These are phyloP conservation scores for Harringtonia lauricola DNA, from an alignment of 2,329 filamentous ascomycete species.

Conservation along the genomic window DNA sequence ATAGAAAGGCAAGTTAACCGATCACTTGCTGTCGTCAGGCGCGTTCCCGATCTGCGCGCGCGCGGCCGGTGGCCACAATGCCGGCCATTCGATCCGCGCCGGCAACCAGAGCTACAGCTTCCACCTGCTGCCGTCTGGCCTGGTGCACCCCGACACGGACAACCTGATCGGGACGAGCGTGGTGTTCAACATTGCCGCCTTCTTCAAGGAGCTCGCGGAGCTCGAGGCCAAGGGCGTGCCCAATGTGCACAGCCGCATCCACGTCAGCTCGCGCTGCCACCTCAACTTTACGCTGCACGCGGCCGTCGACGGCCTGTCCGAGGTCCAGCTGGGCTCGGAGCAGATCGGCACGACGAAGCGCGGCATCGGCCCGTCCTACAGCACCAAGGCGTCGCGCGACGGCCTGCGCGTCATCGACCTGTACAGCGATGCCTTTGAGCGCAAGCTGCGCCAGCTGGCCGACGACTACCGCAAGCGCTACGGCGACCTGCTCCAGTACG, in stretches of 20 bases:
- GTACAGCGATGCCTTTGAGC: slow-evolving; percentile 58
- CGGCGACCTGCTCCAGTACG: slow-evolving; percentile 45
- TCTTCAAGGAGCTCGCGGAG: slow-evolving; percentile 29
- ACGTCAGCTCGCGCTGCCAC: slow-evolving; percentile 52
- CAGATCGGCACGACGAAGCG: slow-evolving; percentile 16
- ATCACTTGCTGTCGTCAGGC: slow-evolving; percentile 11
- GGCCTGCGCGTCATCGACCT: slow-evolving; percentile 58
- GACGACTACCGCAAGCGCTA: slow-evolving; percentile 56
- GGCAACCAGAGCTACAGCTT: slow-evolving; percentile 14
- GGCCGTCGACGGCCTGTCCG: slow-evolving; percentile 46
- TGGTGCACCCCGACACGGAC: slow-evolving; percentile 58
- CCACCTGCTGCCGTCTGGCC: slow-evolving; percentile 44
- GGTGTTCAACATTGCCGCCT: slow-evolving; percentile 48
- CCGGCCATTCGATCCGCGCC: slow-evolving; percentile 32
- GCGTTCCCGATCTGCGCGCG: slow-evolving; percentile 37
- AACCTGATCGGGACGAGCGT: slow-evolving; percentile 65
- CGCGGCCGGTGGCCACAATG: slow-evolving; percentile 51
- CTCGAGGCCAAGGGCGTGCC: slow-evolving; percentile 28
- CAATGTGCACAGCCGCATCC: slow-evolving; percentile 36
- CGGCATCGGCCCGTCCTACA: slow-evolving; percentile 14
- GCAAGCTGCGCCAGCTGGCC: slow-evolving; percentile 51
- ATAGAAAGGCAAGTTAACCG: slow-evolving; percentile 14
- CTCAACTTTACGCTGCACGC: slow-evolving; percentile 56
- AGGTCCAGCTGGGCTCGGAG: slow-evolving; percentile 27
- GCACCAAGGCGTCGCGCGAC: slow-evolving; percentile 51